These are phyloP conservation scores for Emmonsia crescens DNA, from an alignment of 2,329 filamentous ascomycete species.

Conservation along the genomic window DNA sequence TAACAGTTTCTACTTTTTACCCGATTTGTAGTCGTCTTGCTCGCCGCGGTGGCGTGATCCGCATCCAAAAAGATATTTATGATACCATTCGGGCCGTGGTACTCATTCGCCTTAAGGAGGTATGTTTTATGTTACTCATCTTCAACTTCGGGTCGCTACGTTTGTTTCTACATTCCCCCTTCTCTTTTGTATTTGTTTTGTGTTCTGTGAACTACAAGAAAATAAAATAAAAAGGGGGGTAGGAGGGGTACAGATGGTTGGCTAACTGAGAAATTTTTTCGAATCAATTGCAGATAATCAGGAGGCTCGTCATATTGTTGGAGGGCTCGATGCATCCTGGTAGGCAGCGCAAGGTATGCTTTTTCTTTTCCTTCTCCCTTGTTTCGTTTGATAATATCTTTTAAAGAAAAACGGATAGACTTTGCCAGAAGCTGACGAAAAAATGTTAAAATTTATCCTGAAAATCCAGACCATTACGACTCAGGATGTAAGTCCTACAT, in stretches of 20 bases:
- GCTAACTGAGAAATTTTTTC: not conserved
- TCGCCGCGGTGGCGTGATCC: conserved; percentile 24
- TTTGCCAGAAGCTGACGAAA: not conserved
- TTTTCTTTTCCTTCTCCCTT: not conserved
- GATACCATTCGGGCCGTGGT: conserved; percentile 17
- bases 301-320: not conserved
- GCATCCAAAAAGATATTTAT: conserved; percentile 23
- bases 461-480: conserved; percentile 12
- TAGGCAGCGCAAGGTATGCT: not conserved
- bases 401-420: not conserved
- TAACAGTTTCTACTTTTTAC: not conserved
- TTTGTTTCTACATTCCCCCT: not conserved
- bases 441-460: not conserved
- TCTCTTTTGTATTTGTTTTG: not conserved
- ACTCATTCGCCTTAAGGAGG: conserved; percentile 14
- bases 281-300: not conserved
- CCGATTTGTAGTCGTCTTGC: conserved; percentile 21
- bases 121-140: conserved; percentile 9
- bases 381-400: not conserved
- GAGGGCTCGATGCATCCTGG: not conserved
- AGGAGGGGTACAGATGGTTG: not conserved
- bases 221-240: not conserved
- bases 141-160: not conserved
- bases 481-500: conserved; percentile 11
- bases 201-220: not conserved